Percentiles rank a stretch among this genome's conserved stretches.
These are phyloP conservation scores for Aristolochia fimbriata DNA, from an alignment of 164 flowering plant species.

Conservation along the genomic window DNA sequence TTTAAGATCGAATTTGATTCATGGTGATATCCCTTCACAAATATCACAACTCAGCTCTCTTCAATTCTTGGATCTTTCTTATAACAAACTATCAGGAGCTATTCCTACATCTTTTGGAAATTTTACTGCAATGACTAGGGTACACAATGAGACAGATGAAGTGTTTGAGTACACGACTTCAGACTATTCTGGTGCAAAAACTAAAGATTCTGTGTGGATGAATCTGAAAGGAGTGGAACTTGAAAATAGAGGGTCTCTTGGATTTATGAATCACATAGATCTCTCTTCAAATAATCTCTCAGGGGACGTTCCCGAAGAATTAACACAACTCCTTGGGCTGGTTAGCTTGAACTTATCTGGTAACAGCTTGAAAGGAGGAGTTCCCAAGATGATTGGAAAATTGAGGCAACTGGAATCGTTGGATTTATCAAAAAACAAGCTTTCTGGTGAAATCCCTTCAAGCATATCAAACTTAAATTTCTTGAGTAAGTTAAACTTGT, in stretches of 20 bases:
- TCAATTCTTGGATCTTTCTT: conserved; percentile 16
- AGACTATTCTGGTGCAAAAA: background rate
- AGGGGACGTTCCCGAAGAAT: conserved; percentile 5
- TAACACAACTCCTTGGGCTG: conserved; percentile 7
- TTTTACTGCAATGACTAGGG: conserved; percentile 8
- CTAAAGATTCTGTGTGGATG: too few relatives aligned
- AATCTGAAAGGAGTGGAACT: conserved; percentile 6
- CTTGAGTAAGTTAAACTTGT: conserved; percentile 15
- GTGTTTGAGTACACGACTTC: too few relatives aligned
- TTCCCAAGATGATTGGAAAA: conserved; percentile 7
- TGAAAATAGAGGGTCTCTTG: conserved; percentile 1
- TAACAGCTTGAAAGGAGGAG: conserved; percentile 3
- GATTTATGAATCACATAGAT: conserved; percentile 5
- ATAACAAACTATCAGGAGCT: conserved; percentile 6
- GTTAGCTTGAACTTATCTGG: conserved; percentile 2
- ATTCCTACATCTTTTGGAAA: conserved; percentile 11
- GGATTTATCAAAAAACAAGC: conserved; percentile 13
- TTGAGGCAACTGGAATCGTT: conserved; percentile 9
- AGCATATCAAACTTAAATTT: conserved; percentile 3
- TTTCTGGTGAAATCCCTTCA: conserved; percentile 12
- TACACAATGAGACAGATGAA: background rate
- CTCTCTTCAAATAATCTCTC: conserved; percentile 10
- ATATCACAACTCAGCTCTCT: conserved; percentile 8
- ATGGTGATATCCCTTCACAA: conserved; percentile 5
- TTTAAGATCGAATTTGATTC: conserved; percentile 10